These are phyloP conservation scores for Colletotrichum spinosum DNA, from an alignment of 2,329 filamentous ascomycete species.

Conservation along the genomic window DNA sequence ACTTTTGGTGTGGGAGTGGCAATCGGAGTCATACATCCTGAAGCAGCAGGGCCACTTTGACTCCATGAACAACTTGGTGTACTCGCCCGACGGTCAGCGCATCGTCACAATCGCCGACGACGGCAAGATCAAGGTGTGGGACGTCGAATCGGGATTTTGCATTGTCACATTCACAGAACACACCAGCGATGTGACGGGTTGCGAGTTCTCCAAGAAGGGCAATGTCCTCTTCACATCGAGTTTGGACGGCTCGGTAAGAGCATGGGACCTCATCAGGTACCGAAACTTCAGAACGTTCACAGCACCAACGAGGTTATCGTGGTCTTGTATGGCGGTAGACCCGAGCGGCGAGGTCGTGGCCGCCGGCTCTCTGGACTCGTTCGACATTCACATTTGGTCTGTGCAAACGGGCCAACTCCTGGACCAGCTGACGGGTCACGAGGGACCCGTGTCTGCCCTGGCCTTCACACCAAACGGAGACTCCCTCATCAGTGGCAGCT, in stretches of 20 bases:
- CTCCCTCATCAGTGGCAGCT: conserved; percentile 89
- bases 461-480: conserved; percentile 90
- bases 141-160: conserved; percentile 95
- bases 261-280: conserved; percentile 96
- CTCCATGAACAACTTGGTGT: conserved; percentile 91
- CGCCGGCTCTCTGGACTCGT: conserved; percentile 93
- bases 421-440: conserved; percentile 90
- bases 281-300: conserved; percentile 98
- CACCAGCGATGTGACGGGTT: conserved; percentile 91
- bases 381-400: conserved; percentile 98
- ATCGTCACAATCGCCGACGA: conserved; percentile 96
- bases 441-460: conserved; percentile 90
- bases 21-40: conserved; percentile 97
- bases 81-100: conserved; percentile 92
- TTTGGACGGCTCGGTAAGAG: conserved; percentile 91
- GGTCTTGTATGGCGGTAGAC: conserved; percentile 95
- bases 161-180: conserved; percentile 99
- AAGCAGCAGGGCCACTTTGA: conserved; percentile 99
- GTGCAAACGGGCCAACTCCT: conserved; percentile 97
- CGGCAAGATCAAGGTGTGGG: conserved; percentile 99
- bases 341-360: conserved; percentile 96
- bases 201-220: conserved; percentile 93
- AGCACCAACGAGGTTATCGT: conserved; percentile 89
- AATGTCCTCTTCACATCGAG: conserved; percentile 97
- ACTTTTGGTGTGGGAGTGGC: conserved; percentile 99